Conservation (phyloP, 805 yeast genomes). For the Lachancea meyersii region DNA sequence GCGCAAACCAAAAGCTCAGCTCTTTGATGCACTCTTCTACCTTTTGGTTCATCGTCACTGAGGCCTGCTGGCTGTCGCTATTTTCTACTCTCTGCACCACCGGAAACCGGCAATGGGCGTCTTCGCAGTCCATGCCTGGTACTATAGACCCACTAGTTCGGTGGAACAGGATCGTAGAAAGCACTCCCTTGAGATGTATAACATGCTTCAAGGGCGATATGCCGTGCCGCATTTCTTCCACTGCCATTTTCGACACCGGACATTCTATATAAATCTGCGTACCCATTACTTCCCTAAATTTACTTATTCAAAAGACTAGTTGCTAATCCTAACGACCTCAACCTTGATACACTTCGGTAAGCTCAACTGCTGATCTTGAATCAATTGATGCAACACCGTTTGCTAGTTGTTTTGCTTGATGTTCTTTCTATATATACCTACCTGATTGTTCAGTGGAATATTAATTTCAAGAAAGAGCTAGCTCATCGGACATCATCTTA, state of each 20-base stretch:
- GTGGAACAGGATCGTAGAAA: conserved; percentile 1
- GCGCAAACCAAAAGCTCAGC: background rate
- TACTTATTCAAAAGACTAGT: no score
- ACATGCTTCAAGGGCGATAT: conserved; percentile 2
- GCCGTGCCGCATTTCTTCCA: conserved; percentile 3
- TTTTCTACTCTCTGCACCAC: background rate
- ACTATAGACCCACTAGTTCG: background rate
- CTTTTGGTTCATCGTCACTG: background rate
- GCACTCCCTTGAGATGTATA: background rate
- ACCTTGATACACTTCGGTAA: no score
- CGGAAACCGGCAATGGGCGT: background rate
- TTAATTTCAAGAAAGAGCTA: background rate
- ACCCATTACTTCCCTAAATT: background rate
- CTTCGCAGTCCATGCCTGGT: conserved; percentile 1
- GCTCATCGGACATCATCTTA: background rate
- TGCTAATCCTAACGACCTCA: background rate
- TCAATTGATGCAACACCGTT: no score
- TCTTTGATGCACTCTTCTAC: conserved; percentile 1
- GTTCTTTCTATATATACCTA: background rate
- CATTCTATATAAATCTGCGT: conserved; percentile 2
- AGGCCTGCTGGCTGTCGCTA: background rate
- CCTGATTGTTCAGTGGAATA: background rate
- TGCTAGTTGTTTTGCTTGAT: no score
- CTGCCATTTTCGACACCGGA: conserved; percentile 1
- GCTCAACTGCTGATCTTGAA: no score